Evolutionary conservation across 1,284 basidiomycete species (phyloP), one percentile per base, ranked within the genome.

Genomic region (Retiboletus fuscus): DNA sequence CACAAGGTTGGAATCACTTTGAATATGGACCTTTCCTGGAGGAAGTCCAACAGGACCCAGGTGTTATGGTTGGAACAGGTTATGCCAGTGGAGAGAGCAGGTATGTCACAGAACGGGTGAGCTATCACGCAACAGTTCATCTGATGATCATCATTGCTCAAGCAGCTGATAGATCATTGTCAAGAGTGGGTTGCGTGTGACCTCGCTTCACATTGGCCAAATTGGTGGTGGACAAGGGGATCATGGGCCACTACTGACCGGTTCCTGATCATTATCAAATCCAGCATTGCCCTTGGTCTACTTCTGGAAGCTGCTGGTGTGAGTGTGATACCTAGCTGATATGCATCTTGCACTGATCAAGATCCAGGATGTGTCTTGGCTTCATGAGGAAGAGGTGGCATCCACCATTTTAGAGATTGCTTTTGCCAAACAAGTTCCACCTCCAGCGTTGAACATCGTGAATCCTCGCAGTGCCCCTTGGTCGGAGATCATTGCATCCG

Each of bases 61-160:
- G 60, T 15, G 24, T 67, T 15, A 76, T 77, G 22, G 71, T 75
- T 13, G 76, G 77, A 26, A 41, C 51, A 3, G 82, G 82, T 6
- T 83, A 84, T 69, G n/a, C n/a, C n/a, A n/a, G n/a, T n/a, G 76
- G 76, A 1, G 78, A 82, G n/a, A 16, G 60, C 39, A 61, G 44
- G 20, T 61, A 61, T 26, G 41, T 16, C 41, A 44, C 41, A 16
- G 60, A 61, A 44, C 10, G 60, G 22, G 60, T 61, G 8, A 26
- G 60, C 44, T 24, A 5, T 26, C 3, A 26, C 26, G 26, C 0
- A 6, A 28, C 18, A 55, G 20, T 7, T 10, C 3, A 1, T n/a
- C 20, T n/a, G 8, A 11, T 22, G 58, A 41, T 8, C 13, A 39
- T 39, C 5, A 18, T 24, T 61, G n/a, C 43, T 26, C 8, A 26